These are phyloP conservation scores for Neonectria magnoliae DNA, from an alignment of 2,329 filamentous ascomycete species.

Conservation along the genomic window DNA sequence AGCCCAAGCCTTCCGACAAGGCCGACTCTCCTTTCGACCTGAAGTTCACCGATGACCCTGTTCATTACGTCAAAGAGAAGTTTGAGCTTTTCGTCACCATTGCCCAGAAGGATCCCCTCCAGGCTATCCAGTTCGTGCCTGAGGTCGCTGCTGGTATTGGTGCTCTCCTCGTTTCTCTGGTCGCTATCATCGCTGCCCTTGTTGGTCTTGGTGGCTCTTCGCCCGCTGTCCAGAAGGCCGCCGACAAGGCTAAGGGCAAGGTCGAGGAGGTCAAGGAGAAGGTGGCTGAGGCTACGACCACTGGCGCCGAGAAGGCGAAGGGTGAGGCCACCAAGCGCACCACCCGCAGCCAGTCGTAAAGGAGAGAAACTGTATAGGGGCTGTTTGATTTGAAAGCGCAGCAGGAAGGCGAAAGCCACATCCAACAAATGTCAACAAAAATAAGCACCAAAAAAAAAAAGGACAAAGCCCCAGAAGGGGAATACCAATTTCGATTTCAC, in stretches of 20 bases:
- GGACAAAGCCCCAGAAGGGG: slow-evolving; percentile 23
- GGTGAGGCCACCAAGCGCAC: slow-evolving; percentile 73
- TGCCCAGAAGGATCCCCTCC: slow-evolving; percentile 80
- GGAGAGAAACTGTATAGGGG: slow-evolving; percentile 2
- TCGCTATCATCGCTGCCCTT: slow-evolving; percentile 75
- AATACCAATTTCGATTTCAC: slow-evolving; percentile 34
- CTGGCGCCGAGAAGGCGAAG: slow-evolving; percentile 79
- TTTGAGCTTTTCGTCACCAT: slow-evolving; percentile 89
- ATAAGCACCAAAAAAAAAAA: slow-evolving; percentile 6
- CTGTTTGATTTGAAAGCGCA: slow-evolving; percentile 12
- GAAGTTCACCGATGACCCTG: slow-evolving; percentile 90
- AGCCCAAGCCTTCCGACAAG: slow-evolving; percentile 76
- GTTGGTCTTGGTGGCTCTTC: slow-evolving; percentile 73
- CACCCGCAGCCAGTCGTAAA: slow-evolving; percentile 65
- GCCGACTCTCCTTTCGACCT: slow-evolving; percentile 79
- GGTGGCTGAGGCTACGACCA: slow-evolving; percentile 66
- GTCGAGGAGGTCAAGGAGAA: slow-evolving; percentile 77
- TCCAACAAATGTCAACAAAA: slow-evolving; percentile 15
- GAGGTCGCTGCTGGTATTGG: slow-evolving; percentile 87
- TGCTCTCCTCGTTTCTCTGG: slow-evolving; percentile 73
- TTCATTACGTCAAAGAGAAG: slow-evolving; percentile 91
- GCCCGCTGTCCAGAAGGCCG: slow-evolving; percentile 78
- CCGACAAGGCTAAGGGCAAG: slow-evolving; percentile 72
- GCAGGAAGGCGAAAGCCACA: slow-evolving; percentile 7
- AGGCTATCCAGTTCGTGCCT: slow-evolving; percentile 89